Conservation (phyloP, 257 asterid genomes). For the Cruciata laevipes region DNA sequence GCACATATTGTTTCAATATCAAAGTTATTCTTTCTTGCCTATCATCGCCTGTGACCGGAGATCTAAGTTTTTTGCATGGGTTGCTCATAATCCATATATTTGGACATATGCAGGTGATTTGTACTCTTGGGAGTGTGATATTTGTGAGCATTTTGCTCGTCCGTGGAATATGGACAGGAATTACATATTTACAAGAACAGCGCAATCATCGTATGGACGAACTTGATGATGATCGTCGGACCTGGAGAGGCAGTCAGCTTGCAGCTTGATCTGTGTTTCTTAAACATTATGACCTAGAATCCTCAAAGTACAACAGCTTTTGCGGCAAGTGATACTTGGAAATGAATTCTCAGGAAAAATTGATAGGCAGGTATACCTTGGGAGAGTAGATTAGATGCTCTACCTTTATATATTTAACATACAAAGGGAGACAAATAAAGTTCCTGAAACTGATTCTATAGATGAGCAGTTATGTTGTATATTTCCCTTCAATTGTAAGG, state of each 20-base stretch:
- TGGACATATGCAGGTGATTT: constrained; percentile 54
- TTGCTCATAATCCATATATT: not conserved
- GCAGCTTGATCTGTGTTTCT: constrained; percentile 28
- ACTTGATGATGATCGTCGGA: constrained; percentile 44
- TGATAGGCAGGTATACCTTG: no score
- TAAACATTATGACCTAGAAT: not conserved
- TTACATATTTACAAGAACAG: constrained; percentile 62
- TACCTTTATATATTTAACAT: not conserved
- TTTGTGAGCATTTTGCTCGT: constrained; percentile 65
- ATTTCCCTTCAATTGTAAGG: not conserved
- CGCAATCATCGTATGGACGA: constrained; percentile 52
- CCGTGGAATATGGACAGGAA: constrained; percentile 78
- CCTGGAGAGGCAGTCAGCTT: constrained; percentile 59
- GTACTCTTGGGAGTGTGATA: constrained; percentile 88
- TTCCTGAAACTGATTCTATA: not conserved
- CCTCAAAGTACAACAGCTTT: no score
- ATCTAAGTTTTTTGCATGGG: not conserved
- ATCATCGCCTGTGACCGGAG: not conserved
- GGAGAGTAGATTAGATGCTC: not conserved
- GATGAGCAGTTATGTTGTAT: not conserved
- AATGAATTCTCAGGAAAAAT: not conserved
- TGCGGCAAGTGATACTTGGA: not conserved
- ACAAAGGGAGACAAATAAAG: not conserved
- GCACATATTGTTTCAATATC: not conserved
- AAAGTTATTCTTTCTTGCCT: not conserved